These are phyloP conservation scores for Colletotrichum higginsianum DNA, from an alignment of 2,329 filamentous ascomycete species.

Conservation along the genomic window DNA sequence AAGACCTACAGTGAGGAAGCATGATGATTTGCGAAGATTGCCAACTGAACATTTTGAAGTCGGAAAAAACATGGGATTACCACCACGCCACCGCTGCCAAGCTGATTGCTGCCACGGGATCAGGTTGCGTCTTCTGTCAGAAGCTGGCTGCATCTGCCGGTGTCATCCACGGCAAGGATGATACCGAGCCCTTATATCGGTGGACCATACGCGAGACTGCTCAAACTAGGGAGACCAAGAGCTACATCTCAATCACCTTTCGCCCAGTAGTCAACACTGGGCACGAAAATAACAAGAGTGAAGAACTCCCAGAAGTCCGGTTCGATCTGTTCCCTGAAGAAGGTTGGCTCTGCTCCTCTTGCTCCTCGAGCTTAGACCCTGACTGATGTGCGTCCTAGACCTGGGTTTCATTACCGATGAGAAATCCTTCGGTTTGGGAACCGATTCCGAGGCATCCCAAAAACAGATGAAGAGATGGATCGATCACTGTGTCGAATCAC, in stretches of 20 bases:
- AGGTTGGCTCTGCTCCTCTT: background rate
- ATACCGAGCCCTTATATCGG: background rate
- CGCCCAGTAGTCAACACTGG: background rate
- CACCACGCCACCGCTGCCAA: background rate
- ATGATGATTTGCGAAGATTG: background rate
- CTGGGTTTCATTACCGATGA: background rate
- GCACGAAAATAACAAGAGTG: background rate
- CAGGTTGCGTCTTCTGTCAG: background rate
- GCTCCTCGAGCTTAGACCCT: background rate
- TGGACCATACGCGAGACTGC: background rate
- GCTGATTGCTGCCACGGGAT: background rate
- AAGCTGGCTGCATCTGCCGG: background rate
- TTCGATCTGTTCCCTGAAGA: background rate
- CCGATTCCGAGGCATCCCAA: background rate
- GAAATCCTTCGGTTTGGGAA: background rate
- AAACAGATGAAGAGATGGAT: slow-evolving; percentile 36
- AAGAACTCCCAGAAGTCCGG: background rate
- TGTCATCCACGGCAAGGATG: background rate
- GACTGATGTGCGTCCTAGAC: background rate
- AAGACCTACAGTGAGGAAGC: too few relatives aligned
- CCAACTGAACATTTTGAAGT: background rate
- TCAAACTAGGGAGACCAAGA: background rate
- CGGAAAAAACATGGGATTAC: background rate
- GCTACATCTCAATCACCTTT: background rate
- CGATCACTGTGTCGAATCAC: slow-evolving; percentile 21